phyloP scores from a whole-genome alignment of 2,329 filamentous ascomycete genomes.

The Stromatinia cepivora region DNA sequence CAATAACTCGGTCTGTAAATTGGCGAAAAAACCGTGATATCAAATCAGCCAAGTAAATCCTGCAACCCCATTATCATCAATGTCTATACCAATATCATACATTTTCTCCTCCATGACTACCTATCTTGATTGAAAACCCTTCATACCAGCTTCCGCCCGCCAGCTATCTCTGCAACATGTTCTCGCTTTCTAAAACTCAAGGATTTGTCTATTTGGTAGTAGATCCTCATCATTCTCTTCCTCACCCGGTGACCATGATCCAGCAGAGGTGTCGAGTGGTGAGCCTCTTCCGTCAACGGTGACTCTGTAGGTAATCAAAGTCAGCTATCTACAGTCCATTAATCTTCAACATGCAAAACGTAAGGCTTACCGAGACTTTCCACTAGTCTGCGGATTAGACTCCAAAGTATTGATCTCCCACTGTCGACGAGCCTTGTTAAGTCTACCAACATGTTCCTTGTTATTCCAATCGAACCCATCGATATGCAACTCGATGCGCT shows the following conservation, averaged over 20 bases:
- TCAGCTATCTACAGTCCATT: no score
- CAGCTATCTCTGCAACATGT: neutral
- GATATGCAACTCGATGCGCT: neutral
- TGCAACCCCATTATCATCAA: neutral
- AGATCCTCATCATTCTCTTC: neutral
- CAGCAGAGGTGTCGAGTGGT: neutral
- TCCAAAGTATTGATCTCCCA: neutral
- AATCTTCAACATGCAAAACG: no score
- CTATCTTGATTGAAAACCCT: neutral
- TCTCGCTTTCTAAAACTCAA: neutral
- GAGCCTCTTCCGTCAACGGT: neutral
- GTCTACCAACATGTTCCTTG: neutral
- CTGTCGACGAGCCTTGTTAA: neutral
- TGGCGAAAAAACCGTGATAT: neutral
- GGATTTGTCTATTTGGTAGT: no score
- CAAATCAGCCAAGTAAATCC: neutral
- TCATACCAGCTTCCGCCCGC: neutral
- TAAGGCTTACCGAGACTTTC: conserved; percentile 9
- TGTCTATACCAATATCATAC: neutral
- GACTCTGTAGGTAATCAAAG: neutral
- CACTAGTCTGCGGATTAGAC: conserved; percentile 6
- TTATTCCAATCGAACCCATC: conserved; percentile 2
- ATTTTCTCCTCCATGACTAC: neutral
- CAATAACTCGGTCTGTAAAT: neutral
- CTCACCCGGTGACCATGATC: neutral